Evolutionary conservation across 192 early-diverging fungal genomes (phyloP).

Genomic region (Coemansia sp.): DNA sequence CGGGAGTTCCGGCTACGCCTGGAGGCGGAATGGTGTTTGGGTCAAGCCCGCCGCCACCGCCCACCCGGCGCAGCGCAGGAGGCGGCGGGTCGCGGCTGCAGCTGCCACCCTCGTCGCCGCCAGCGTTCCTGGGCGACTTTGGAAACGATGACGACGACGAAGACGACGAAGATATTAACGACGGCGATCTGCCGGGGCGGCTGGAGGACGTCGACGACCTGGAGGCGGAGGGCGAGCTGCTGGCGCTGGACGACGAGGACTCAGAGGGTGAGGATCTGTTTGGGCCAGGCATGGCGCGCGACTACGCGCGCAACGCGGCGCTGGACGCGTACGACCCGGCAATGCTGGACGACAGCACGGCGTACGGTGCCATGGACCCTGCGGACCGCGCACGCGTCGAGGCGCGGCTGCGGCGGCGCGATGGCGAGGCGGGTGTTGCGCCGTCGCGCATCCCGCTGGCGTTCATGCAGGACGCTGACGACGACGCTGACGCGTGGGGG

Average conservation of each 20-base stretch:
- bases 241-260: conserved; percentile 61
- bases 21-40: conserved; percentile 52
- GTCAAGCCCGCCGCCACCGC: conserved; percentile 52
- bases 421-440: conserved; percentile 70
- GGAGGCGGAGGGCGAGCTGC: conserved; percentile 51
- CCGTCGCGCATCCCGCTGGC: conserved; percentile 76
- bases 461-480: conserved; percentile 83
- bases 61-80: conserved; percentile 30
- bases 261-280: conserved; percentile 93
- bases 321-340: conserved; percentile 83
- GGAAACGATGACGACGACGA: conserved; percentile 16
- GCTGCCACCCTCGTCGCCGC: conserved; percentile 52
- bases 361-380: conserved; percentile 74
- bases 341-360: conserved; percentile 78
- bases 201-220: conserved; percentile 24
- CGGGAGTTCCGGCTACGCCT: conserved; percentile 38
- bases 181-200: conserved; percentile 30
- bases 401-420: conserved; percentile 77
- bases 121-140: conserved; percentile 27
- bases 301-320: conserved; percentile 74
- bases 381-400: conserved; percentile 75
- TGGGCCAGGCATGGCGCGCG: conserved; percentile 81
- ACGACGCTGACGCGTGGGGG: conserved; percentile 58
- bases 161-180: conserved; percentile 1
- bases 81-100: conserved; percentile 9